Percentiles rank a stretch among this genome's conserved stretches.
These are phyloP conservation scores for Parachaetomium inaequale DNA, from an alignment of 495 filamentous ascomycete genomes.

Conservation along the genomic window DNA sequence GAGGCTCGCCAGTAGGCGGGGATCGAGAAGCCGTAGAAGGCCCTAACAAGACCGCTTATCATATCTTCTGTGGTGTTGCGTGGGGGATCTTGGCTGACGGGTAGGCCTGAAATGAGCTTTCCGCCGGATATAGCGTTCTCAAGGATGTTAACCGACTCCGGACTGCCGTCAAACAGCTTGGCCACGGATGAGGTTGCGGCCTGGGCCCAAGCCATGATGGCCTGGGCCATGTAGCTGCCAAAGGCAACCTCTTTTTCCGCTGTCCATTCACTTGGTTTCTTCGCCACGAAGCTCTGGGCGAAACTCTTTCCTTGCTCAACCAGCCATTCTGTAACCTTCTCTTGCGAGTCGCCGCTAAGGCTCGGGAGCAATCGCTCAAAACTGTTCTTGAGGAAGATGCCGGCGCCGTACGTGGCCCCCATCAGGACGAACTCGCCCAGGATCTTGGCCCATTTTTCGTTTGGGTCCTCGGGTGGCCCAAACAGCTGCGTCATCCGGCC, in stretches of 20 bases:
- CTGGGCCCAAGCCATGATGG: slow-evolving; percentile 22
- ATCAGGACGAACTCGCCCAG: too few relatives aligned
- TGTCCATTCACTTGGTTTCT: slow-evolving; percentile 10
- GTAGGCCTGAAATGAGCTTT: slow-evolving; percentile 28
- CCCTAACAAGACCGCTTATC: slow-evolving; percentile 10
- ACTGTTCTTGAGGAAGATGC: too few relatives aligned
- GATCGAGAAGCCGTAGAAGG: slow-evolving; percentile 35
- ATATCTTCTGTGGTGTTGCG: not conserved
- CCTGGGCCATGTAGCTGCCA: slow-evolving; percentile 24
- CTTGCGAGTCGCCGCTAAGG: too few relatives aligned
- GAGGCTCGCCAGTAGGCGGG: slow-evolving; percentile 32
- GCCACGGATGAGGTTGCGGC: slow-evolving; percentile 3
- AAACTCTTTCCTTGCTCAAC: not conserved
- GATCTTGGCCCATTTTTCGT: too few relatives aligned
- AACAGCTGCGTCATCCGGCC: slow-evolving; percentile 32
- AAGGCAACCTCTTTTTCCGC: slow-evolving; percentile 21
- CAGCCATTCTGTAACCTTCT: too few relatives aligned
- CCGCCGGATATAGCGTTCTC: slow-evolving; percentile 26
- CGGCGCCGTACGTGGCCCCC: too few relatives aligned
- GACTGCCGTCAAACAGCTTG: slow-evolving; percentile 18
- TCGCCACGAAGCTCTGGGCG: not conserved
- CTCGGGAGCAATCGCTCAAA: not conserved
- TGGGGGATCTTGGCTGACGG: not conserved
- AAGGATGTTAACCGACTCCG: slow-evolving; percentile 19
- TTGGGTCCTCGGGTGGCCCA: slow-evolving; percentile 18